Evolutionary conservation across 352 stramenopile genomes (phyloP).

Genomic region (Phytopythium boreale): DNA sequence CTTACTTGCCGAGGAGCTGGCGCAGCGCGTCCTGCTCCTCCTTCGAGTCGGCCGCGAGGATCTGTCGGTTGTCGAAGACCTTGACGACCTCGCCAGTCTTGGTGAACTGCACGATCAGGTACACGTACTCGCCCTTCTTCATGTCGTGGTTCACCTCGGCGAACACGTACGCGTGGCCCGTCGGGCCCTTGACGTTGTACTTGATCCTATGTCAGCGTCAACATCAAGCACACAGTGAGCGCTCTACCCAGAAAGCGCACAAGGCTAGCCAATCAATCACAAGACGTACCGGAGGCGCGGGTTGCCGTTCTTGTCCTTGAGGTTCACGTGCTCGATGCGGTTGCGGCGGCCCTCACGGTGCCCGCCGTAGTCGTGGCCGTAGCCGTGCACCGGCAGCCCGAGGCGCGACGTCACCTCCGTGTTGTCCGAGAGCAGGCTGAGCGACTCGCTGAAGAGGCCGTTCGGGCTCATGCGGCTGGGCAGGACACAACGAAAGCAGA

Average conservation of each 20-base stretch:
- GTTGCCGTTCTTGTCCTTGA: constrained; percentile 86
- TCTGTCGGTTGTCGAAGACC: constrained; percentile 92
- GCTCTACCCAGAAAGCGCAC: not conserved
- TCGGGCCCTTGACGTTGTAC: constrained; percentile 94
- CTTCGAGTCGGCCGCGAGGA: constrained; percentile 65
- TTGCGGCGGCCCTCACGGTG: constrained; percentile 93
- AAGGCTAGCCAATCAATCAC: too few relatives aligned
- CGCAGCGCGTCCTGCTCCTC: constrained; percentile 79
- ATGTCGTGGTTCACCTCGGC: constrained; percentile 91
- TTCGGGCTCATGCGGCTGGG: constrained; percentile 82
- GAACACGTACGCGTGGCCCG: constrained; percentile 89
- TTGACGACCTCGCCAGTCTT: constrained; percentile 89
- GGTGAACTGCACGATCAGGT: constrained; percentile 94
- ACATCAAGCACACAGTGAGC: not conserved
- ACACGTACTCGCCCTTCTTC: constrained; percentile 94
- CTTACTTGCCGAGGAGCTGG: constrained; percentile 66
- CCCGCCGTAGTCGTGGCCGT: constrained; percentile 91
- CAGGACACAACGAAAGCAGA: constrained; percentile 9
- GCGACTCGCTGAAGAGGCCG: constrained; percentile 74
- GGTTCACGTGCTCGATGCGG: constrained; percentile 94
- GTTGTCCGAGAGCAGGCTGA: constrained; percentile 72
- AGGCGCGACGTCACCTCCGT: constrained; percentile 85
- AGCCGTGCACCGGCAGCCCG: constrained; percentile 90
- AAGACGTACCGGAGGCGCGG: constrained; percentile 58
- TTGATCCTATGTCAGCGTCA: constrained; percentile 59